These are phyloP conservation scores for Chaetomium cochliodes DNA, from an alignment of 495 filamentous ascomycete species.

Conservation along the genomic window DNA sequence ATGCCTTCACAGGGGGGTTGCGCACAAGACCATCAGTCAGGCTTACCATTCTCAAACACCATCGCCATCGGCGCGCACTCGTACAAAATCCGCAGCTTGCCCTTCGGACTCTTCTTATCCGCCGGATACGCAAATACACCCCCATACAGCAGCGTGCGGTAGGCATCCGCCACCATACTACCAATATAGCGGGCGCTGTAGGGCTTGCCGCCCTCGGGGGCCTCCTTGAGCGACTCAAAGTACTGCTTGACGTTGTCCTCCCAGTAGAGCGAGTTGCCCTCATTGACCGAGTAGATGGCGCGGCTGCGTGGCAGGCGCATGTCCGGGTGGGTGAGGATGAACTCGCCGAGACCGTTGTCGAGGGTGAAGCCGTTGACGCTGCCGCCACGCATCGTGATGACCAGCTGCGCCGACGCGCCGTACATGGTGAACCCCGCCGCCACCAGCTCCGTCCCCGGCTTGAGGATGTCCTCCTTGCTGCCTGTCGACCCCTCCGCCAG, in stretches of 20 bases:
- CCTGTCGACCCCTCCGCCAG: conserved; percentile 68
- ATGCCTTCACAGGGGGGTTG: neutral
- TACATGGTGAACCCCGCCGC: conserved; percentile 99
- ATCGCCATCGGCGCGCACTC: conserved; percentile 99
- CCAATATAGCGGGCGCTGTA: conserved; percentile 96
- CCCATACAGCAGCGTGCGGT: conserved; percentile 90
- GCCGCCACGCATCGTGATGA: conserved; percentile 94
- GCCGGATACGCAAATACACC: conserved; percentile 97
- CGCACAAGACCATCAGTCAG: neutral
- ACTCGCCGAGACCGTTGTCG: conserved; percentile 93
- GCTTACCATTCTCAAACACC: conserved; percentile 95
- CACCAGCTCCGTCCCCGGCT: conserved; percentile 85
- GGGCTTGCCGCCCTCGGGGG: conserved; percentile 70
- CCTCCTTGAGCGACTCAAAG: conserved; percentile 81
- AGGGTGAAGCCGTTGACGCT: conserved; percentile 95
- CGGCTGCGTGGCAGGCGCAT: conserved; percentile 81
- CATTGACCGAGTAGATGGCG: conserved; percentile 96
- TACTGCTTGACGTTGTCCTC: conserved; percentile 83
- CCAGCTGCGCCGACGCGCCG: conserved; percentile 91
- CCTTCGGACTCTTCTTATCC: conserved; percentile 97
- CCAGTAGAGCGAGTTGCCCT: conserved; percentile 97
- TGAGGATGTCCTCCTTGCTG: conserved; percentile 77
- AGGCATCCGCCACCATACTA: conserved; percentile 97
- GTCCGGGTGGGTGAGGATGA: conserved; percentile 95
- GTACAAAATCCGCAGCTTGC: conserved; percentile 95